Evolutionary conservation across 768 basidiomycete genomes (phyloP).

Genomic region (Boletellus sp.): DNA sequence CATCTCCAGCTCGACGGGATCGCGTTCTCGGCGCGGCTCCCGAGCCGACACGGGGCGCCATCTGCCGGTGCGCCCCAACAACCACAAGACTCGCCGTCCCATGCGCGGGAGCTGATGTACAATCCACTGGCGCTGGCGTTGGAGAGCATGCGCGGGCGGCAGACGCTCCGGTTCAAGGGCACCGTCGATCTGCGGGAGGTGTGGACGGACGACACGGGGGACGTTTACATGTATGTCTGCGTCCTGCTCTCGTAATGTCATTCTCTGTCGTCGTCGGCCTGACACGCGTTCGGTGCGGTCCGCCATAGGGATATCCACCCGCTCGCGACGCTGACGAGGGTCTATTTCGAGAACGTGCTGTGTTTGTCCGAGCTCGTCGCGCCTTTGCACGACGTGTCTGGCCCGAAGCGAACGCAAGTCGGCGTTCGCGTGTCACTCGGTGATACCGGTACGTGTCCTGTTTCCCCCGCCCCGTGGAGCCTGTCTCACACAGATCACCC

Average conservation of each 20-base stretch:
- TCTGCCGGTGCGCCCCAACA: slow-evolving; percentile 1
- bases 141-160: slow-evolving; percentile 77
- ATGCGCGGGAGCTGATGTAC: slow-evolving; percentile 44
- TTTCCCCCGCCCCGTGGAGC: neutral
- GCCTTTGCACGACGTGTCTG: slow-evolving; percentile 19
- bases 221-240: slow-evolving; percentile 35
- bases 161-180: slow-evolving; percentile 57
- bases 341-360: slow-evolving; percentile 71
- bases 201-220: slow-evolving; percentile 57
- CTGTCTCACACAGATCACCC: too few relatives aligned
- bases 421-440: slow-evolving; percentile 70
- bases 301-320: slow-evolving; percentile 77
- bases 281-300: neutral
- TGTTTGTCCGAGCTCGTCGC: slow-evolving; percentile 43
- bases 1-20: slow-evolving; percentile 69
- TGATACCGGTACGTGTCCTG: slow-evolving; percentile 47
- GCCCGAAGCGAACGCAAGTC: slow-evolving; percentile 38
- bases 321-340: slow-evolving; percentile 51
- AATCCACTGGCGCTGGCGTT: slow-evolving; percentile 69
- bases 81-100: slow-evolving; percentile 27
- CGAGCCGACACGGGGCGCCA: slow-evolving; percentile 8
- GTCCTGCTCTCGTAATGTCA: too few relatives aligned
- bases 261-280: neutral
- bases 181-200: slow-evolving; percentile 50
- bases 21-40: slow-evolving; percentile 56